A percentile compares a stretch with the other conserved stretches of the same genome.
phyloP scores from a whole-genome alignment of 208 protist species.

The Leishmania aethiopica region DNA sequence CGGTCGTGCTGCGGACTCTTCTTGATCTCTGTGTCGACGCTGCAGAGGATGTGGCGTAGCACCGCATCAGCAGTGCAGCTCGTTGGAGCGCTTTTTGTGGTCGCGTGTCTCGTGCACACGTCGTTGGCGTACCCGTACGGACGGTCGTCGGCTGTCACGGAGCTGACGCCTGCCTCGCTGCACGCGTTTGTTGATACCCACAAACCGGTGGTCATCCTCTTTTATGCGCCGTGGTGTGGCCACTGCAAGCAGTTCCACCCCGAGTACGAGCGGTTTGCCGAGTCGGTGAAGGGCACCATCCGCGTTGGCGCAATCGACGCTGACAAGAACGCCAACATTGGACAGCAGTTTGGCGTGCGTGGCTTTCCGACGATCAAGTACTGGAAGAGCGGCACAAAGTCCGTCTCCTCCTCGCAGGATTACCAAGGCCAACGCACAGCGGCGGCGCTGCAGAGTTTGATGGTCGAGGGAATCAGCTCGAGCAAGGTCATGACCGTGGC shows the following conservation, averaged over 20 bases:
- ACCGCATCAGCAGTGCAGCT: constrained; percentile 1
- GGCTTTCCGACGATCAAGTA: constrained; percentile 95
- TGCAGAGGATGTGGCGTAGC: constrained; percentile 1
- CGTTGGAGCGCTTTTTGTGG: constrained; percentile 14
- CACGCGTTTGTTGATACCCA: constrained; percentile 77
- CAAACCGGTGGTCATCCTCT: constrained; percentile 91
- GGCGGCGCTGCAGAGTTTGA: constrained; percentile 56
- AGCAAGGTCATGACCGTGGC: constrained; percentile 34
- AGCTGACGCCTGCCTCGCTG: constrained; percentile 73
- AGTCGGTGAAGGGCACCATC: constrained; percentile 70
- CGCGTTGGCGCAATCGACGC: constrained; percentile 89
- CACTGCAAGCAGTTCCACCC: constrained; percentile 94
- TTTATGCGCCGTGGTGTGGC: constrained; percentile 97
- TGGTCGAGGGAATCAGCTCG: constrained; percentile 55
- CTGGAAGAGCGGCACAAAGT: constrained; percentile 76
- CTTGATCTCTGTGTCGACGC: background rate
- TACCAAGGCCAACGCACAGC: constrained; percentile 76
- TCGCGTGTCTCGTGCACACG: constrained; percentile 3
- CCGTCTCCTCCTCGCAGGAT: constrained; percentile 49
- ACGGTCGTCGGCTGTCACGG: constrained; percentile 57
- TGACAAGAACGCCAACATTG: constrained; percentile 66
- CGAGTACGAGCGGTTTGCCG: constrained; percentile 85
- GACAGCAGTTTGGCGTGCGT: constrained; percentile 71
- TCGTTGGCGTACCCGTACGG: constrained; percentile 63
- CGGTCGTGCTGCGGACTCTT: background rate